Conservation (phyloP, 148 eudicot species). For the Rhododendron ovatum region DNA sequence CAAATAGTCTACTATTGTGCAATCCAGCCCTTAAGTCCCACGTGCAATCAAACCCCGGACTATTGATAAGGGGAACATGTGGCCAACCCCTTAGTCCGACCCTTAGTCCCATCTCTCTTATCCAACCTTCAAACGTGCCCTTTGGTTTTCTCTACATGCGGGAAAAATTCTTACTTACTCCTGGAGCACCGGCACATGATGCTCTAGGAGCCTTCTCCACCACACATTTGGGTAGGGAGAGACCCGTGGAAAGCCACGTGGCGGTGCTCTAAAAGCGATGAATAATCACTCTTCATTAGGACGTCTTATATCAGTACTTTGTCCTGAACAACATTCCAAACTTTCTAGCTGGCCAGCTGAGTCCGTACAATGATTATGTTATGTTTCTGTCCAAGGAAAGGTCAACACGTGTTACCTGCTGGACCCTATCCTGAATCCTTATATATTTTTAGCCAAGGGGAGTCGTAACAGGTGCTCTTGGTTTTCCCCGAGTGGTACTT, state of each 20-base stretch:
- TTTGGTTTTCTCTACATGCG: conserved; percentile 16
- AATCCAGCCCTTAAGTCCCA: not conserved
- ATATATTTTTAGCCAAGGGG: conserved; percentile 1
- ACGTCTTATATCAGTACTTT: conserved; percentile 28
- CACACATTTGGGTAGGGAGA: no score
- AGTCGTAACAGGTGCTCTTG: not conserved
- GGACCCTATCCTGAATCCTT: conserved; percentile 14
- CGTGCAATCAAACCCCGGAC: not conserved
- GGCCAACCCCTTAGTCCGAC: not conserved
- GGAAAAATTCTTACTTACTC: not conserved
- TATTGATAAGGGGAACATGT: no score
- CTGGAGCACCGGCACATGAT: no score
- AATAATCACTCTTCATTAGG: not conserved
- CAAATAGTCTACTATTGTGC: not conserved
- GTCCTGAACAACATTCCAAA: conserved; percentile 47
- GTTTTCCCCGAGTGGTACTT: not conserved
- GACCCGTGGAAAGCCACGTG: no score
- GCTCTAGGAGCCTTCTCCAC: no score
- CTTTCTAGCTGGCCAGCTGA: conserved; percentile 36
- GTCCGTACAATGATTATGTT: conserved; percentile 43
- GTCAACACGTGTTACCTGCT: conserved; percentile 15
- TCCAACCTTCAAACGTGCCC: not conserved
- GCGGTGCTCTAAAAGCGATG: no score
- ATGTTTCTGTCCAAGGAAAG: conserved; percentile 16
- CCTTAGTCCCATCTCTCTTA: no score